phyloP scores from a whole-genome alignment of 805 yeast species.

The Saturnispora hagleri region DNA sequence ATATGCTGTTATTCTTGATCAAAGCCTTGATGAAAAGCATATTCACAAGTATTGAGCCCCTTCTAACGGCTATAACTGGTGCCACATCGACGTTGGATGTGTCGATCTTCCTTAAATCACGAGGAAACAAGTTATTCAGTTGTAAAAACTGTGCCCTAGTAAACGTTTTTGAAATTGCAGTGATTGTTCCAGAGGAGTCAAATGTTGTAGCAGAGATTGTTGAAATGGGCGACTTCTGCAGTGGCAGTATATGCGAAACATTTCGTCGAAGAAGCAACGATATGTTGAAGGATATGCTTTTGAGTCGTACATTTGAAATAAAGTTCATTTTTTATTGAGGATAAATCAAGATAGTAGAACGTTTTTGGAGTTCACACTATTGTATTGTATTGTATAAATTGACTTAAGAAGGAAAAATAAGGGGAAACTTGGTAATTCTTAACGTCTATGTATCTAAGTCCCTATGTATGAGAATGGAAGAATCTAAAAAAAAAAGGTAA shows the following conservation, averaged over 20 bases:
- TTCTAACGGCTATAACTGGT: slow-evolving; percentile 78
- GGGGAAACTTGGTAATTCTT: background rate
- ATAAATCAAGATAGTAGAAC: background rate
- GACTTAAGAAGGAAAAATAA: background rate
- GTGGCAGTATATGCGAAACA: slow-evolving; percentile 21
- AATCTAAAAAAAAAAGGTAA: too few relatives aligned
- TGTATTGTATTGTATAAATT: too few relatives aligned
- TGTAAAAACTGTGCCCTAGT: slow-evolving; percentile 63
- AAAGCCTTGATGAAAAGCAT: slow-evolving; percentile 83
- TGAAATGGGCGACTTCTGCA: slow-evolving; percentile 36
- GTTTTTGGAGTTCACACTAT: background rate
- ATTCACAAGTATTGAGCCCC: slow-evolving; percentile 69
- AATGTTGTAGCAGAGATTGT: slow-evolving; percentile 75
- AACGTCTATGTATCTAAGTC: background rate
- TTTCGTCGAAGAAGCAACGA: slow-evolving; percentile 2
- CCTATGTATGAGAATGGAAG: background rate
- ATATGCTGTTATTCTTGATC: slow-evolving; percentile 68
- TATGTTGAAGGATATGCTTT: background rate
- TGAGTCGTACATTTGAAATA: background rate
- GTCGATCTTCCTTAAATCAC: slow-evolving; percentile 83
- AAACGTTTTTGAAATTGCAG: slow-evolving; percentile 61
- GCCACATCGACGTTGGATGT: slow-evolving; percentile 67
- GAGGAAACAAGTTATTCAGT: slow-evolving; percentile 67
- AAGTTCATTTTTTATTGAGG: background rate
- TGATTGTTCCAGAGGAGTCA: slow-evolving; percentile 58